phyloP scores from a whole-genome alignment of 139 green algal species.

The Astrephomene gubernaculifera region DNA sequence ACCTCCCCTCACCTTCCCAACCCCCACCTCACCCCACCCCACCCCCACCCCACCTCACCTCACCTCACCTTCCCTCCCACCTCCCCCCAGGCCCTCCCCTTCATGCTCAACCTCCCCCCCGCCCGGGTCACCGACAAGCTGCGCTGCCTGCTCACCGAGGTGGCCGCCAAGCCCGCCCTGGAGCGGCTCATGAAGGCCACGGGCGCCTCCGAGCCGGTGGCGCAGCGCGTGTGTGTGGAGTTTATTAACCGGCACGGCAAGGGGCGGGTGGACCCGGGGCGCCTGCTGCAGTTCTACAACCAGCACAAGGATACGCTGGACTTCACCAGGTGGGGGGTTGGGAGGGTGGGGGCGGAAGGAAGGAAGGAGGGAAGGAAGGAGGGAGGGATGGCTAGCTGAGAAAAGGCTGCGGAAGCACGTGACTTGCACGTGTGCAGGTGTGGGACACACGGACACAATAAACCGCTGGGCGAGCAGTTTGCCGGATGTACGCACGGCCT shows the following conservation, averaged over 20 bases:
- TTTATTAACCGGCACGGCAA: slow-evolving; percentile 41
- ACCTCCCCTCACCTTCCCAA: neutral
- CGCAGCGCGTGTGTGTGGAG: slow-evolving; percentile 44
- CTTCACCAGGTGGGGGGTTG: slow-evolving; percentile 27
- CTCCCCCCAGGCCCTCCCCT: slow-evolving; percentile 37
- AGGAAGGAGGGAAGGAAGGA: neutral
- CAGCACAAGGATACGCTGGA: slow-evolving; percentile 38
- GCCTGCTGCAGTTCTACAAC: slow-evolving; percentile 44
- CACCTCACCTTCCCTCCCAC: neutral
- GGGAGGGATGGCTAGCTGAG: no score
- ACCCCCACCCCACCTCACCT: neutral
- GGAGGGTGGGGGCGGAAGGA: neutral
- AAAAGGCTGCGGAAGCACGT: no score
- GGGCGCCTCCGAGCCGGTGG: slow-evolving; percentile 17
- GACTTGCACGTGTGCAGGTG: no score
- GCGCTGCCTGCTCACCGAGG: slow-evolving; percentile 37
- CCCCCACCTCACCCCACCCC: no score
- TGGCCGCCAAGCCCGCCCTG: slow-evolving; percentile 36
- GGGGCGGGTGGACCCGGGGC: slow-evolving; percentile 21
- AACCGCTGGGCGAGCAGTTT: no score
- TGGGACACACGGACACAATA: no score
- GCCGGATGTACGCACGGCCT: no score
- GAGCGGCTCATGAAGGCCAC: slow-evolving; percentile 46
- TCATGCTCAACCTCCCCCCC: slow-evolving; percentile 42
- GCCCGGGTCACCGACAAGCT: slow-evolving; percentile 43